These are phyloP conservation scores for Wickerhamiella vanderwaltii DNA, from an alignment of 805 yeast species.

Conservation along the genomic window DNA sequence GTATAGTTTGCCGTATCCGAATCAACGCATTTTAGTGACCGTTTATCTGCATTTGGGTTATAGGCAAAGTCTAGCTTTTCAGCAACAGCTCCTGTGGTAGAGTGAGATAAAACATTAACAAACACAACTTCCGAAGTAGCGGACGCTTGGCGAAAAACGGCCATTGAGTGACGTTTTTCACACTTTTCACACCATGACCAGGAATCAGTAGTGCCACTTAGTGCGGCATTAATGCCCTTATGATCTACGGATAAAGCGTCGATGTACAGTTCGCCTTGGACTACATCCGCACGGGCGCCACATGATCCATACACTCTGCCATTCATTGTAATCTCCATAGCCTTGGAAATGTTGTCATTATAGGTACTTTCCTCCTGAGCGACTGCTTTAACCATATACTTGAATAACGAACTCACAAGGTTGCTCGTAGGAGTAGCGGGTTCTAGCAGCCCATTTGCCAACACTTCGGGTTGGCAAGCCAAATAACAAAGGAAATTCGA, in stretches of 20 bases:
- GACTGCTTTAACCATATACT: slow-evolving; percentile 44
- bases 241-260: slow-evolving; percentile 13
- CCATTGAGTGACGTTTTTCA: slow-evolving; percentile 40
- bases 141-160: slow-evolving; percentile 39
- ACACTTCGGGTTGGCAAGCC: slow-evolving; percentile 39
- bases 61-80: background rate
- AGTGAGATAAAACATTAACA: slow-evolving; percentile 6
- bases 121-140: slow-evolving; percentile 49
- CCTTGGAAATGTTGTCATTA: background rate
- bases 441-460: slow-evolving; percentile 40
- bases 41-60: slow-evolving; percentile 14
- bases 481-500: slow-evolving; percentile 58
- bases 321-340: slow-evolving; percentile 13
- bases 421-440: slow-evolving; percentile 14
- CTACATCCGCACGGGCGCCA: slow-evolving; percentile 14
- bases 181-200: slow-evolving; percentile 40
- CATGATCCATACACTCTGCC: slow-evolving; percentile 17
- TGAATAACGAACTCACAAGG: slow-evolving; percentile 43
- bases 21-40: slow-evolving; percentile 14
- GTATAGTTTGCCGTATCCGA: slow-evolving; percentile 20
- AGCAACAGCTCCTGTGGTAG: background rate
- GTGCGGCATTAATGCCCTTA: slow-evolving; percentile 18
- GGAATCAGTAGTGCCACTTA: slow-evolving; percentile 15
- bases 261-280: background rate
- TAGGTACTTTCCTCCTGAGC: slow-evolving; percentile 35